phyloP scores from a whole-genome alignment of 306 rosid species.

The Sindora glabra region DNA sequence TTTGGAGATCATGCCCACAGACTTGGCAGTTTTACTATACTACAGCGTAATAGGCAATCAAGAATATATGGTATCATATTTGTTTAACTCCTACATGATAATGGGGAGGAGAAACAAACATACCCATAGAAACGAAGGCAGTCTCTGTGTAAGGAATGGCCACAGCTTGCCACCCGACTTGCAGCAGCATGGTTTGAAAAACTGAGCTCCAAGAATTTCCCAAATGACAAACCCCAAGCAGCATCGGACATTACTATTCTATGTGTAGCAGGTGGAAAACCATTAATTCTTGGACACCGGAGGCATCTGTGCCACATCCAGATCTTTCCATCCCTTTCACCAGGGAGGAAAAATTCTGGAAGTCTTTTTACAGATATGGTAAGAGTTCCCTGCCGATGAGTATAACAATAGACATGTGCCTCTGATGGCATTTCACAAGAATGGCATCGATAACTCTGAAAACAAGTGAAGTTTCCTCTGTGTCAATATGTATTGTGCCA shows the following conservation, averaged over 20 bases:
- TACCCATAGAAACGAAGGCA: constrained; percentile 99
- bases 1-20: constrained; percentile 9
- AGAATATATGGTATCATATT: background rate
- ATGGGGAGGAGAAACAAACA: constrained; percentile 13
- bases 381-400: constrained; percentile 94
- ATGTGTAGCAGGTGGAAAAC: constrained; percentile 93
- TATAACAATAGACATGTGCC: constrained; percentile 94
- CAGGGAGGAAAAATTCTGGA: constrained; percentile 62
- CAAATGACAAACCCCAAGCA: constrained; percentile 98
- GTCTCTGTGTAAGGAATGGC: constrained; percentile 96
- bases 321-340: constrained; percentile 91
- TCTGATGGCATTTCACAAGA: constrained; percentile 94
- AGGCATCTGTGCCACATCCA: constrained; percentile 99
- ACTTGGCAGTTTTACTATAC: background rate
- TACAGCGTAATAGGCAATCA: background rate
- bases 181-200: constrained; percentile 99
- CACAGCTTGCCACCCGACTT: constrained; percentile 98
- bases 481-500: constrained; percentile 1
- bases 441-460: constrained; percentile 69
- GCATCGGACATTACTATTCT: constrained; percentile 98
- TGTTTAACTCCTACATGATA: background rate
- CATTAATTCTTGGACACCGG: constrained; percentile 77
- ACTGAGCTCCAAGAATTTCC: constrained; percentile 99
- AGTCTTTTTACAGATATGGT: constrained; percentile 90
- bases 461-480: constrained; percentile 10